phyloP scores from a whole-genome alignment of 345 rosid genomes.

The Corchorus olitorius region DNA sequence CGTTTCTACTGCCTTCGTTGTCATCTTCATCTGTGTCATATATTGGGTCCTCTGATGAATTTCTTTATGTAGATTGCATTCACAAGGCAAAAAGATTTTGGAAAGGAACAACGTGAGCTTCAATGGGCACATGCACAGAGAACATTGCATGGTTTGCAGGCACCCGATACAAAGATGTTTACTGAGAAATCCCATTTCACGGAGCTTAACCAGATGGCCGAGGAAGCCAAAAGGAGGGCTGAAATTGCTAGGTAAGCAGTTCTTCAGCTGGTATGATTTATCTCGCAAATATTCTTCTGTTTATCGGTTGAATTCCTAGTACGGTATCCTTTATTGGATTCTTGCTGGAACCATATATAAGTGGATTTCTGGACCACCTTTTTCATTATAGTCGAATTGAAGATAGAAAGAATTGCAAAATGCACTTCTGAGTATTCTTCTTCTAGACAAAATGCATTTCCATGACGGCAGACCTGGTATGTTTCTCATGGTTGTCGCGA shows the following conservation, averaged over 20 bases:
- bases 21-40: background rate
- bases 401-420: background rate
- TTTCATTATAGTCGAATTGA: background rate
- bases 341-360: background rate
- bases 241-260: conserved; percentile 83
- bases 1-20: background rate
- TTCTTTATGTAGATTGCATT: conserved; percentile 80
- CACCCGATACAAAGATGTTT: conserved; percentile 95
- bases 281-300: background rate
- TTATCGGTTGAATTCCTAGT: background rate
- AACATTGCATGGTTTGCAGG: conserved; percentile 90
- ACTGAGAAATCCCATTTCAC: conserved; percentile 75
- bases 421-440: background rate
- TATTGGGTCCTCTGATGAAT: conserved; percentile 18
- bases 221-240: conserved; percentile 97
- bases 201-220: conserved; percentile 95
- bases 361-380: background rate
- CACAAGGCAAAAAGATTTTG: conserved; percentile 95
- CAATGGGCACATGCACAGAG: conserved; percentile 99
- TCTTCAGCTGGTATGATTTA: background rate
- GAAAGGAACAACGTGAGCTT: conserved; percentile 97
- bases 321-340: background rate
- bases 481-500: background rate
- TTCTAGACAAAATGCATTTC: background rate
- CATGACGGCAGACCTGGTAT: background rate